Evolutionary conservation across 768 basidiomycete genomes (phyloP).

Genomic region (Hemileccinum impolitum): DNA sequence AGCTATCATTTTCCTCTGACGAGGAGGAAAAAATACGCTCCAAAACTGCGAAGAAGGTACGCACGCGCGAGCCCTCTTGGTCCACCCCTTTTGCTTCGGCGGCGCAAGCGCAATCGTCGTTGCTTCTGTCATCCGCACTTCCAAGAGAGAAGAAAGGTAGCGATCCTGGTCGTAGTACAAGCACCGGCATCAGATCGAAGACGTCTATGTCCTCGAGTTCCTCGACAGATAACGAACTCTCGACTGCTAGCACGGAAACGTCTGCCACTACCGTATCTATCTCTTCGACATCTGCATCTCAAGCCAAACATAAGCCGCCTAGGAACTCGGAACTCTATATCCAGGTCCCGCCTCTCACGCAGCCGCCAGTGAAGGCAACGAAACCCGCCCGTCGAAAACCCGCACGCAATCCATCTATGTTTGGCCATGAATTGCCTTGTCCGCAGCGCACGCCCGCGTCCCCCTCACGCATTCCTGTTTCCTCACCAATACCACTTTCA

Average conservation of each 20-base stretch:
- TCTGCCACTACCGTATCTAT: conserved; percentile 27
- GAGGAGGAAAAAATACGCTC: conserved; percentile 70
- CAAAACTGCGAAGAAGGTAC: conserved; percentile 59
- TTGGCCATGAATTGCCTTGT: conserved; percentile 61
- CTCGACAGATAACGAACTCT: conserved; percentile 33
- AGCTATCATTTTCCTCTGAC: conserved; percentile 61
- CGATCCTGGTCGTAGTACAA: conserved; percentile 18
- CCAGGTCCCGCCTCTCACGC: conserved; percentile 21
- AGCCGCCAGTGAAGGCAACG: conserved; percentile 23
- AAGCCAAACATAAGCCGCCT: conserved; percentile 20
- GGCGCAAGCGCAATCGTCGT: conserved; percentile 16
- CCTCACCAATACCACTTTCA: conserved; percentile 24
- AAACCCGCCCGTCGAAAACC: conserved; percentile 40
- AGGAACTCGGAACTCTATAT: conserved; percentile 11
- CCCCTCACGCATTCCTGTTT: conserved; percentile 30
- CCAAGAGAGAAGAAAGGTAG: conserved; percentile 9
- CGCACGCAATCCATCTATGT: conserved; percentile 61
- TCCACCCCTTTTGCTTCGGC: conserved; percentile 25
- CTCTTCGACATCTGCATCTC: conserved; percentile 16
- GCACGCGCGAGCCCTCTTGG: conserved; percentile 36
- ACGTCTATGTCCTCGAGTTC: conserved; percentile 25
- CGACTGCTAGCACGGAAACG: conserved; percentile 31
- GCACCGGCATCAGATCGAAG: conserved; percentile 21
- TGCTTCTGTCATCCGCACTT: conserved; percentile 22
- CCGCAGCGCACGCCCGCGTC: conserved; percentile 35